These are phyloP conservation scores for Talaromyces piceae DNA, from an alignment of 2,329 filamentous ascomycete genomes.

Conservation along the genomic window DNA sequence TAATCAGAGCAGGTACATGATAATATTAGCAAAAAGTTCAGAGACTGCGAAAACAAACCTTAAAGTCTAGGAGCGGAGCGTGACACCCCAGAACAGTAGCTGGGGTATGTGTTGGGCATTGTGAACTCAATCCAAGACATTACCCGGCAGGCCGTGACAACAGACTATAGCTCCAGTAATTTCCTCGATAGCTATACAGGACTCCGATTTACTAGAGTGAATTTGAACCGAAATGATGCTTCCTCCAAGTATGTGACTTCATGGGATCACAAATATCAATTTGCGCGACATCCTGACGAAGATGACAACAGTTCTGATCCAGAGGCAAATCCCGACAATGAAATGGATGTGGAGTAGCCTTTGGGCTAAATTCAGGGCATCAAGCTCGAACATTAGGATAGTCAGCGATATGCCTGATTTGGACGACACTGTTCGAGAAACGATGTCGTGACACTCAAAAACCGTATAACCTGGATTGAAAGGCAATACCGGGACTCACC, in stretches of 20 bases:
- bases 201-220: neutral
- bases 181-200: neutral
- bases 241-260: neutral
- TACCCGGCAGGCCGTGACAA: neutral
- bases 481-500: constrained; percentile 38
- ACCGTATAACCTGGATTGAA: constrained; percentile 31
- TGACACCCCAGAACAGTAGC: neutral
- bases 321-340: neutral
- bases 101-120: neutral
- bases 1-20: neutral
- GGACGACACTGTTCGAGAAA: neutral
- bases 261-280: neutral
- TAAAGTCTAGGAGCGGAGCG: neutral
- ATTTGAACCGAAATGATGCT: neutral
- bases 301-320: neutral
- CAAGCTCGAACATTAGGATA: neutral
- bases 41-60: neutral
- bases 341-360: neutral
- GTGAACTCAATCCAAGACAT: neutral
- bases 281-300: neutral
- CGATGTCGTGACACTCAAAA: neutral
- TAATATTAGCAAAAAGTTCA: neutral
- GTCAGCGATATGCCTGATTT: neutral
- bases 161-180: neutral
- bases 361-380: no score